Evolutionary conservation across 2,329 filamentous ascomycete genomes (phyloP).

Genomic region (Bertia moriformis): DNA sequence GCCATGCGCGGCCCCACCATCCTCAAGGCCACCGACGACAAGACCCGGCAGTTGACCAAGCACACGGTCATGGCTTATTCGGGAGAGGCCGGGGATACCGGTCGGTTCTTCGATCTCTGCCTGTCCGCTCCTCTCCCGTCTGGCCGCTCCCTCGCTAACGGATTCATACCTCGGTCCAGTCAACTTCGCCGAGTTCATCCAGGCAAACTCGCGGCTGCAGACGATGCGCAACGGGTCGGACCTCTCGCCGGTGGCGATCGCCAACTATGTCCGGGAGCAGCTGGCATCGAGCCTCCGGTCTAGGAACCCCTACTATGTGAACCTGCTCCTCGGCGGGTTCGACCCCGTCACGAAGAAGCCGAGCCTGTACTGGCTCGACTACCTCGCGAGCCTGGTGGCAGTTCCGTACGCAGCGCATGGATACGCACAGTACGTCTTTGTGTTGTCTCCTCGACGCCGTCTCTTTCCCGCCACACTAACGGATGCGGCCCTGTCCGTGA

Average conservation of each 20-base stretch:
- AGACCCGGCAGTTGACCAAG: slow-evolving; percentile 84
- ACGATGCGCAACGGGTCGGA: slow-evolving; percentile 95
- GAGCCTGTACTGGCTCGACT: slow-evolving; percentile 91
- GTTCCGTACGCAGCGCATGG: slow-evolving; percentile 94
- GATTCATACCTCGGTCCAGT: slow-evolving; percentile 34
- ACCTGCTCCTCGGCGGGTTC: slow-evolving; percentile 84
- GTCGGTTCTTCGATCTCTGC: slow-evolving; percentile 28
- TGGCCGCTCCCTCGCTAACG: too few relatives aligned
- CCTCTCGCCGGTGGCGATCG: slow-evolving; percentile 74
- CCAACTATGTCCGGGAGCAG: slow-evolving; percentile 85
- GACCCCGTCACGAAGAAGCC: slow-evolving; percentile 86
- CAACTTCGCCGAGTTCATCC: slow-evolving; percentile 98
- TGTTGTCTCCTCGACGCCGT: slow-evolving; percentile 8
- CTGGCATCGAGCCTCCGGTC: slow-evolving; percentile 81
- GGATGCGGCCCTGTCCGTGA: slow-evolving; percentile 2
- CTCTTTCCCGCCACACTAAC: slow-evolving; percentile 2
- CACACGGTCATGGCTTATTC: slow-evolving; percentile 90
- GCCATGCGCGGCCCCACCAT: slow-evolving; percentile 95
- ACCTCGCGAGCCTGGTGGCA: slow-evolving; percentile 74
- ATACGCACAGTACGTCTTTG: slow-evolving; percentile 69
- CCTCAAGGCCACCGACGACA: slow-evolving; percentile 90
- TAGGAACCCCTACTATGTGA: slow-evolving; percentile 90
- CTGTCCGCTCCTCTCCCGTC: slow-evolving; percentile 1
- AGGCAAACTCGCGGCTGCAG: slow-evolving; percentile 95
- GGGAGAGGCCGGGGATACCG: slow-evolving; percentile 89